These are phyloP conservation scores for Amylostereum chailletii DNA, from an alignment of 1,284 basidiomycete genomes.

Conservation along the genomic window DNA sequence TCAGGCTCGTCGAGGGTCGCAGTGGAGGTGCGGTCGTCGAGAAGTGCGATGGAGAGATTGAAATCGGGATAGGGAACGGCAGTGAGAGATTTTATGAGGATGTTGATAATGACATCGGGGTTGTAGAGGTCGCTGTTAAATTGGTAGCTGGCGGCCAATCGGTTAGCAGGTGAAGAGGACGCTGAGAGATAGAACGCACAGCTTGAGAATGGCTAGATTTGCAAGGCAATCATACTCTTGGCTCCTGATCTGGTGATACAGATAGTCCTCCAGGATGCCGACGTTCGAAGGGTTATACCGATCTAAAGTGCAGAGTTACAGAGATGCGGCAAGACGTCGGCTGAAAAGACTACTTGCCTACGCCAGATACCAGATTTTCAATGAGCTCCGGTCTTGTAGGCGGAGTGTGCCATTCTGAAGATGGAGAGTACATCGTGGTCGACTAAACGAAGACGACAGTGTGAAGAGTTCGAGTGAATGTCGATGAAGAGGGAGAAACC, in stretches of 20 bases:
- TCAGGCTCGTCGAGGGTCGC: slow-evolving; percentile 71
- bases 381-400: slow-evolving; percentile 76
- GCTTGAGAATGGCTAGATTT: slow-evolving; percentile 82
- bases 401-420: slow-evolving; percentile 60
- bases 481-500: too few species aligned
- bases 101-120: slow-evolving; percentile 88
- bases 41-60: slow-evolving; percentile 84
- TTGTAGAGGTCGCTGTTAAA: slow-evolving; percentile 94
- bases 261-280: slow-evolving; percentile 88
- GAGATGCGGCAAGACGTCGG: not conserved
- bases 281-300: slow-evolving; percentile 95
- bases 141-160: slow-evolving; percentile 65
- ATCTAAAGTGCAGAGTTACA: slow-evolving; percentile 40
- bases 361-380: slow-evolving; percentile 85
- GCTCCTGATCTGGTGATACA: slow-evolving; percentile 84
- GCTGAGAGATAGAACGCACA: slow-evolving; percentile 38
- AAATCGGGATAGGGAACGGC: slow-evolving; percentile 85
- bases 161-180: not conserved
- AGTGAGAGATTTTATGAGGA: slow-evolving; percentile 87
- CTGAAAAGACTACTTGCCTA: slow-evolving; percentile 49
- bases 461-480: not conserved
- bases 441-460: not conserved
- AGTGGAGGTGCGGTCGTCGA: slow-evolving; percentile 65
- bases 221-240: slow-evolving; percentile 91
- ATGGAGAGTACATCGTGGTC: slow-evolving; percentile 27